Evolutionary conservation across 2,329 filamentous ascomycete species (phyloP).

Genomic region (Fonsecaea pugnacius): DNA sequence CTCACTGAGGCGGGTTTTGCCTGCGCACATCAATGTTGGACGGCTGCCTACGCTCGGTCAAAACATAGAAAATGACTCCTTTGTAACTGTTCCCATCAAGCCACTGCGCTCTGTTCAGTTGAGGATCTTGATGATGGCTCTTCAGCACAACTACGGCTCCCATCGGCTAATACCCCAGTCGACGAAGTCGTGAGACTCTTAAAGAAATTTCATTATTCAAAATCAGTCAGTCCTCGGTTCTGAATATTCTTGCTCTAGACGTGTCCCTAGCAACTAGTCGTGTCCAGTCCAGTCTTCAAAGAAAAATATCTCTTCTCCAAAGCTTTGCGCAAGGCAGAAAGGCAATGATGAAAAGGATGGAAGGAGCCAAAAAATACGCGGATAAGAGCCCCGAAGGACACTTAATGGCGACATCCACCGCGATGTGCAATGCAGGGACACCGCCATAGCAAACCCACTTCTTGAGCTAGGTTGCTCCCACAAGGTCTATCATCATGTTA

Average conservation of each 20-base stretch:
- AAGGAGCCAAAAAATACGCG: constrained; percentile 39
- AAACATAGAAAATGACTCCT: background rate
- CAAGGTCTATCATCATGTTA: constrained; percentile 32
- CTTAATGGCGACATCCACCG: constrained; percentile 36
- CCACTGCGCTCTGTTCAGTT: background rate
- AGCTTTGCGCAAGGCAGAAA: constrained; percentile 34
- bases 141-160: background rate
- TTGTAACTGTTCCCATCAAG: background rate
- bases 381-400: constrained; percentile 40
- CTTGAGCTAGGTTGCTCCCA: constrained; percentile 37
- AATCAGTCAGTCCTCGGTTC: too few relatives aligned
- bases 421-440: constrained; percentile 40
- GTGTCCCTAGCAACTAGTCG: too few relatives aligned
- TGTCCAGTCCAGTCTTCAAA: background rate
- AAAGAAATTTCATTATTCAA: background rate
- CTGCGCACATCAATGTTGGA: background rate
- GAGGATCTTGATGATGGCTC: background rate
- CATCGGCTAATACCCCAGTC: background rate
- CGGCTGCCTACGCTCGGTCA: background rate
- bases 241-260: background rate
- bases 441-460: constrained; percentile 34
- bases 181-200: background rate
- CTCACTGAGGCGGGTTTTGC: background rate
- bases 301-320: constrained; percentile 35
- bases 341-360: constrained; percentile 37